phyloP scores from a whole-genome alignment of 2,329 filamentous ascomycete genomes.

The Botrytis tulipae region DNA sequence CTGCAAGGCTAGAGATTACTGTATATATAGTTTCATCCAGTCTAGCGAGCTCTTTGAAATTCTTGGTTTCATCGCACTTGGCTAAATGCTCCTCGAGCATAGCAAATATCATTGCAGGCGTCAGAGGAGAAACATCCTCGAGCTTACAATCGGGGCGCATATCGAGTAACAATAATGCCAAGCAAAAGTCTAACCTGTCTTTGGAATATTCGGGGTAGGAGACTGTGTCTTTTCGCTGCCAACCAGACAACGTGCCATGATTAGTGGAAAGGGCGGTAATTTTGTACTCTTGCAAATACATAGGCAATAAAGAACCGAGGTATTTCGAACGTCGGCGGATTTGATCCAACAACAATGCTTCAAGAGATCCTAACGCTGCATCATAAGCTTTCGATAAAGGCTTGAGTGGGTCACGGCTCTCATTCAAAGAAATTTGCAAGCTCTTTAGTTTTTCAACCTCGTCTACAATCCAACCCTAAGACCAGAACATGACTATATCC shows the following conservation, averaged over 20 bases:
- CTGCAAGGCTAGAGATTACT: slow-evolving; percentile 3
- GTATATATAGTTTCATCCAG: slow-evolving; percentile 11
- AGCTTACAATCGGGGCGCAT: neutral
- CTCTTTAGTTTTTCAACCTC: neutral
- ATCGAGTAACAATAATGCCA: neutral
- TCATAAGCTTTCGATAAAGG: neutral
- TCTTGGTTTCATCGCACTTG: neutral
- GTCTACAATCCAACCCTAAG: neutral
- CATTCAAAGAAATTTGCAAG: neutral
- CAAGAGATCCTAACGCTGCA: neutral
- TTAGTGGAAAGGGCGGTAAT: neutral
- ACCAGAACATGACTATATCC: neutral
- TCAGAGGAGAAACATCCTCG: neutral
- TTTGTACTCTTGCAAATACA: neutral
- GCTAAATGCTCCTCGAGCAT: slow-evolving; percentile 16
- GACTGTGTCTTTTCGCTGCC: neutral
- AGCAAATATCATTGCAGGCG: slow-evolving; percentile 13
- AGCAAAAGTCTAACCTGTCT: neutral
- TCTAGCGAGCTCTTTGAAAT: neutral
- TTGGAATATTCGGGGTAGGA: too few species aligned
- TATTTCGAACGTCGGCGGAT: neutral
- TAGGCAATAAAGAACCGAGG: neutral
- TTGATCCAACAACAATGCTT: neutral
- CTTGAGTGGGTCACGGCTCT: neutral
- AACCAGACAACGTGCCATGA: neutral